Percentiles rank a stretch among this genome's conserved stretches.
Evolutionary conservation across 257 asterid species (phyloP).

Genomic region (Rhazya stricta): DNA sequence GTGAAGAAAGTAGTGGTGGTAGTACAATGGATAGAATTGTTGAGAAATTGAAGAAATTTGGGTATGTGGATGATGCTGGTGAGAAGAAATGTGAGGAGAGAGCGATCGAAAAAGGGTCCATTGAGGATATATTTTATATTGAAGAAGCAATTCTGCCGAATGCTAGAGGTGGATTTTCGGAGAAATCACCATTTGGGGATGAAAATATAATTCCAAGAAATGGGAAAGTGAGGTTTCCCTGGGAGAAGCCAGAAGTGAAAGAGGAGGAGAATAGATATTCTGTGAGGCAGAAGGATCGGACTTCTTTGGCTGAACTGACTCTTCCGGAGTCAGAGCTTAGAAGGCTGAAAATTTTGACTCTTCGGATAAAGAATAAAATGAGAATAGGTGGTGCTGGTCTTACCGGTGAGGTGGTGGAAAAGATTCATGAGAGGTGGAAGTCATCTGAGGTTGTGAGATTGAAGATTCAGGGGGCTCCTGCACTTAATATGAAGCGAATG

Average conservation of each 20-base stretch:
- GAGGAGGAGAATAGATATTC: constrained; percentile 33
- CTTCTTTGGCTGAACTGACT: constrained; percentile 67
- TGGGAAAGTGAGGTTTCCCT: constrained; percentile 64
- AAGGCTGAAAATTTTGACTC: constrained; percentile 69
- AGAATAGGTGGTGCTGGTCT: constrained; percentile 74
- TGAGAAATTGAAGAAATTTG: constrained; percentile 77
- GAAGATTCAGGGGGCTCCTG: constrained; percentile 87
- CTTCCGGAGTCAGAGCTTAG: constrained; percentile 72
- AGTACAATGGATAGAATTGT: constrained; percentile 94
- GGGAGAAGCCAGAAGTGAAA: constrained; percentile 52
- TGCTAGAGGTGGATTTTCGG: constrained; percentile 73
- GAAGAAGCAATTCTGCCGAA: constrained; percentile 83
- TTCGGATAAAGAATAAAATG: constrained; percentile 60
- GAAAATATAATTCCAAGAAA: constrained; percentile 32
- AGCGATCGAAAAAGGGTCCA: constrained; percentile 62
- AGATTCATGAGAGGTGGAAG: constrained; percentile 81
- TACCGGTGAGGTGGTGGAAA: constrained; percentile 70
- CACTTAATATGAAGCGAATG: constrained; percentile 88
- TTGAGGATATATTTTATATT: constrained; percentile 76
- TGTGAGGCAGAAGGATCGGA: constrained; percentile 54
- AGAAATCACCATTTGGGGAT: constrained; percentile 54
- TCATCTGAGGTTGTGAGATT: constrained; percentile 71
- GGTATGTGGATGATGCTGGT: constrained; percentile 63
- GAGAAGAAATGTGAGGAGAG: constrained; percentile 32
- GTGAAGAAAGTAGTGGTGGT: constrained; percentile 65